Conservation (phyloP, 2,329 filamentous ascomycete species). For the Apiospora arundinis region DNA sequence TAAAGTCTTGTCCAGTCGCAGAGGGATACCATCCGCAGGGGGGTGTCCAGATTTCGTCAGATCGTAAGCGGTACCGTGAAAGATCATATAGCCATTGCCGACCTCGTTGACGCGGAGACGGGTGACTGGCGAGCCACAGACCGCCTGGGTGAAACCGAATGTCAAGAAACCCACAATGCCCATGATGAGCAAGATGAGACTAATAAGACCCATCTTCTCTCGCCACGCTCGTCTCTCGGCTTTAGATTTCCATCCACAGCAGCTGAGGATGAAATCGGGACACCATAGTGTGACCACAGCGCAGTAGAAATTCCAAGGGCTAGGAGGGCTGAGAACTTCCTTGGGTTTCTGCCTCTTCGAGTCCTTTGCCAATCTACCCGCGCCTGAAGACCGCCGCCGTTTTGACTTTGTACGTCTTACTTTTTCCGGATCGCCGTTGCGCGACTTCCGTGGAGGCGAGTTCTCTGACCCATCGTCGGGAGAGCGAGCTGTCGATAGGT, state of each 20-base stretch:
- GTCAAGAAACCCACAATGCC: conserved; percentile 92
- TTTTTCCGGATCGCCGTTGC: conserved; percentile 48
- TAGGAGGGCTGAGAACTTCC: conserved; percentile 77
- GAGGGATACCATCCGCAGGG: conserved; percentile 77
- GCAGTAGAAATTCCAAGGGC: conserved; percentile 95
- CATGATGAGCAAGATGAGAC: conserved; percentile 89
- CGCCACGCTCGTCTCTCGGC: conserved; percentile 93
- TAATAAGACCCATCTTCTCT: conserved; percentile 97
- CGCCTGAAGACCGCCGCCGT: conserved; percentile 53
- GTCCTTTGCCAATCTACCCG: conserved; percentile 69
- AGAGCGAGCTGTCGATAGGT: conserved; percentile 55
- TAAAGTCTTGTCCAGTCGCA: conserved; percentile 51
- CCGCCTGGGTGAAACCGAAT: conserved; percentile 91
- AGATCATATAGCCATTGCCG: conserved; percentile 86
- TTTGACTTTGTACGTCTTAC: conserved; percentile 39
- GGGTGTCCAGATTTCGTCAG: conserved; percentile 80
- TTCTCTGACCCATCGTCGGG: conserved; percentile 54
- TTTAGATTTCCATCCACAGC: conserved; percentile 84
- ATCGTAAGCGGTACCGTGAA: conserved; percentile 91
- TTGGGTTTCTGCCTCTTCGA: conserved; percentile 56
- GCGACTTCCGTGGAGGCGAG: conserved; percentile 47
- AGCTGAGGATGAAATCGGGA: conserved; percentile 82
- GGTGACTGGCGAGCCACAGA: conserved; percentile 76
- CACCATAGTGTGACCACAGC: conserved; percentile 94
- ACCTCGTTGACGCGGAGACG: conserved; percentile 87